Conservation (phyloP, 306 rosid species). For the Prunus mume region DNA sequence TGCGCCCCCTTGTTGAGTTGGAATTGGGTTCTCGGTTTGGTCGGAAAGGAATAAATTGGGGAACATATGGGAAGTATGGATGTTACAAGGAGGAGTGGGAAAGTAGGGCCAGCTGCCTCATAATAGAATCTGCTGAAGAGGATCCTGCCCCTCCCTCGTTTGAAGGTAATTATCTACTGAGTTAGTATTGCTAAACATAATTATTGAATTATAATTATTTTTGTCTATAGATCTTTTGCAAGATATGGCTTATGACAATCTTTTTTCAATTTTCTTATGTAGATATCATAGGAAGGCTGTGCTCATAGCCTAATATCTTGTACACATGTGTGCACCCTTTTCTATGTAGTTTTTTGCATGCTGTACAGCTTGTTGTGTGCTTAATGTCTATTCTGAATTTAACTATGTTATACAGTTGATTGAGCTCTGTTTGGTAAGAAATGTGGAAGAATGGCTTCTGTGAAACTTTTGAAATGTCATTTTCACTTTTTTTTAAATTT, state of each 20-base stretch:
- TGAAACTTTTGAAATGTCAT: no score
- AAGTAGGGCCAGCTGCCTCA: not conserved
- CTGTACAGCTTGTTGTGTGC: not conserved
- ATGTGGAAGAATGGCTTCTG: no score
- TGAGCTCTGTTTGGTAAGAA: not conserved
- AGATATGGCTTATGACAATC: not conserved
- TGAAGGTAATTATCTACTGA: not conserved
- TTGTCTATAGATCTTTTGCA: not conserved
- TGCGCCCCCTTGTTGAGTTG: not conserved
- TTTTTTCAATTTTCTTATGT: no score
- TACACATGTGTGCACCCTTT: not conserved
- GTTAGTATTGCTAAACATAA: not conserved
- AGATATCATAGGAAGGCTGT: not conserved
- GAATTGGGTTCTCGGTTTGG: not conserved
- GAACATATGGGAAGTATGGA: not conserved
- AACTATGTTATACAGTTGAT: not conserved
- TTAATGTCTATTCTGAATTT: not conserved
- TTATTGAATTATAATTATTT: not conserved
- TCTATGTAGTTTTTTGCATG: not conserved
- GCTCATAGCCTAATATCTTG: not conserved
- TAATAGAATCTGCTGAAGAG: not conserved
- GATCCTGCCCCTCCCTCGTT: not conserved
- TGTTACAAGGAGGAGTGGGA: not conserved
- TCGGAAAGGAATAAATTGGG: not conserved
- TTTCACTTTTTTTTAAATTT: no score